Evolutionary conservation across 495 filamentous ascomycete genomes (phyloP), one percentile per base, ranked within the genome.

Genomic region (Staphylotrichum tortipilum): DNA sequence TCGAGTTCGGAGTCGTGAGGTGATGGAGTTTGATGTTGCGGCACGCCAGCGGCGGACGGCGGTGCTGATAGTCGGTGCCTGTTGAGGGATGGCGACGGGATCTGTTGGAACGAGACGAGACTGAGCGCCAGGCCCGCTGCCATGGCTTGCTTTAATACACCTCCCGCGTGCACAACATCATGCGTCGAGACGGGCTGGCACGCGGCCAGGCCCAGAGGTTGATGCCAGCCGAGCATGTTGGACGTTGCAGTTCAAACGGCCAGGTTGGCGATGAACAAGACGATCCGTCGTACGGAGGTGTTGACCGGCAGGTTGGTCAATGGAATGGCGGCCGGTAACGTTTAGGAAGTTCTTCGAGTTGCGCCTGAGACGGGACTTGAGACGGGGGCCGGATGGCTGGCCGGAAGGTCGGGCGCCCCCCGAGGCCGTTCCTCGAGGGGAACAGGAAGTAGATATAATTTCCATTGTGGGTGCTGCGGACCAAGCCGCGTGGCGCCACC

Each of bases 131-230:
- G 24, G 4, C 52, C 57, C 1, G 52, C 53, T 3, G 50, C 55
- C 50, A 61, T 44, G 50, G 50, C 53, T 23, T 44, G 26, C 52
- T 49, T 56, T 53, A 61, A 56, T 18, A 36, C 42, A 0, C 23
- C 31, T 1, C 14, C 44, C 14, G 51, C 9, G 7, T 17, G 30
- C 2, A 18, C 21, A 8, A n/a, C n/a, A n/a, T n/a, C 6, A 22
- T 9, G 12, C 8, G 11, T 7, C 7, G 9, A 8, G 18, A 10
- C n/a, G n/a, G 48, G 38, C 24, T 41, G 28, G 29, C 8, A 36
- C 26, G 40, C 33, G 41, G 41, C 23, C 3, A 34, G 12, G 21
- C 5, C 29, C 31, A 6, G 3, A 22, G 40, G 22, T 30, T 44
- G 49, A 23, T 45, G 49, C 19, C 11, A 11, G 2, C 31, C 12